Percentiles rank a stretch among this genome's conserved stretches.
These are phyloP conservation scores for Pseudopyricularia cyperi DNA, from an alignment of 2,329 filamentous ascomycete genomes.

Conservation along the genomic window DNA sequence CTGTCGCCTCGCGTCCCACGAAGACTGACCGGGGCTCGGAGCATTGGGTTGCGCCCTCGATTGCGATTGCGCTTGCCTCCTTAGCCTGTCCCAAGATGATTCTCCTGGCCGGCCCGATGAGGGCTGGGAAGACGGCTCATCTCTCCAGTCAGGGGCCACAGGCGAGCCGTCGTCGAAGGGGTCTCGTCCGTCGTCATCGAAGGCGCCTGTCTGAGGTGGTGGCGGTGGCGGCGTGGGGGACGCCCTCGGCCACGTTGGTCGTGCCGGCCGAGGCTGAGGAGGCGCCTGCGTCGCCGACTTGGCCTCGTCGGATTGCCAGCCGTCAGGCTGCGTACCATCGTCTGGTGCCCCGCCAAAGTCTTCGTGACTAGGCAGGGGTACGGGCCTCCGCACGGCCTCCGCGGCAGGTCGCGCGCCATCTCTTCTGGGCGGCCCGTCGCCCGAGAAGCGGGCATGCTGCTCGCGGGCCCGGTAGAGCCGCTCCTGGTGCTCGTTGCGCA, in stretches of 20 bases:
- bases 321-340: background rate
- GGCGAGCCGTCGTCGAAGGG: slow-evolving; percentile 10
- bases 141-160: slow-evolving; percentile 4
- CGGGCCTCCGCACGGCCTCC: background rate
- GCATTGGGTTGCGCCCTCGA: background rate
- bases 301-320: background rate
- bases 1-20: background rate
- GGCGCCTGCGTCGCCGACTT: background rate
- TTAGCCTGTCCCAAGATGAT: slow-evolving; percentile 10
- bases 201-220: background rate
- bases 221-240: background rate
- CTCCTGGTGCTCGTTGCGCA: background rate
- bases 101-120: background rate
- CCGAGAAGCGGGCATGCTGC: background rate
- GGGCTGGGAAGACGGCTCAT: slow-evolving; percentile 1
- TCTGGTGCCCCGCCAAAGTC: background rate
- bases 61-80: background rate
- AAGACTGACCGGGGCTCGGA: background rate
- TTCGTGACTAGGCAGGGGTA: background rate
- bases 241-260: background rate
- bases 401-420: background rate
- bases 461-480: background rate
- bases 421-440: background rate
- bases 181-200: background rate
- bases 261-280: slow-evolving; percentile 4